These are phyloP conservation scores for Manihot esculenta DNA, from an alignment of 441 rosid genomes.

Conservation along the genomic window DNA sequence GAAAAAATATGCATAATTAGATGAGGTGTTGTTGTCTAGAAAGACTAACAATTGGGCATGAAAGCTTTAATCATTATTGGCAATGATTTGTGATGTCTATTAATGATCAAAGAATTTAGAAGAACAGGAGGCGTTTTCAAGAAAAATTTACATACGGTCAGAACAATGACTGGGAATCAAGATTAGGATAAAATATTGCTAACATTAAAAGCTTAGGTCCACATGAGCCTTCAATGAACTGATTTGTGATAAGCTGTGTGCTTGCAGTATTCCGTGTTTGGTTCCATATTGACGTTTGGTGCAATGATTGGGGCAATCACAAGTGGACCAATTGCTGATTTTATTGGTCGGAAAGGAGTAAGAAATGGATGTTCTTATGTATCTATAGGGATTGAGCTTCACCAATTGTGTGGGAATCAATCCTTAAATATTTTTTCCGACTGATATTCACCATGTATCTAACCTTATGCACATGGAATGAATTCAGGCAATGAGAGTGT, in stretches of 20 bases:
- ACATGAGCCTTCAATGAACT: background rate
- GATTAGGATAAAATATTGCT: too few species aligned
- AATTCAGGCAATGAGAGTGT: constrained; percentile 71
- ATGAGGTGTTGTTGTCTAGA: too few species aligned
- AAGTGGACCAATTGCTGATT: constrained; percentile 70
- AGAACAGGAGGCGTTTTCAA: background rate
- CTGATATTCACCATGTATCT: too few species aligned
- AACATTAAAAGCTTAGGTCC: background rate
- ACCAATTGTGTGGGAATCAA: too few species aligned
- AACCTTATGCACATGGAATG: background rate
- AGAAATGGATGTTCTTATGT: background rate
- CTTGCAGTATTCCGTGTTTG: constrained; percentile 78
- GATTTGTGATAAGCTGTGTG: background rate
- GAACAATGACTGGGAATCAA: background rate
- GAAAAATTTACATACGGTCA: background rate
- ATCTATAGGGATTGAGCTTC: too few species aligned
- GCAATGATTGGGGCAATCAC: constrained; percentile 92
- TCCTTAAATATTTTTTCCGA: too few species aligned
- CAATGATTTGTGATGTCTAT: background rate
- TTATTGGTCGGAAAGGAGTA: constrained; percentile 81
- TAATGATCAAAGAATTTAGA: background rate
- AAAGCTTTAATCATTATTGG: too few species aligned
- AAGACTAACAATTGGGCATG: too few species aligned
- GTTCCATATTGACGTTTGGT: constrained; percentile 88
- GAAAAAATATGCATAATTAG: background rate